Evolutionary conservation across 805 yeast species (phyloP), one percentile per base, ranked within the genome.

Genomic region (Vanderwaltozyma verrucispora): DNA sequence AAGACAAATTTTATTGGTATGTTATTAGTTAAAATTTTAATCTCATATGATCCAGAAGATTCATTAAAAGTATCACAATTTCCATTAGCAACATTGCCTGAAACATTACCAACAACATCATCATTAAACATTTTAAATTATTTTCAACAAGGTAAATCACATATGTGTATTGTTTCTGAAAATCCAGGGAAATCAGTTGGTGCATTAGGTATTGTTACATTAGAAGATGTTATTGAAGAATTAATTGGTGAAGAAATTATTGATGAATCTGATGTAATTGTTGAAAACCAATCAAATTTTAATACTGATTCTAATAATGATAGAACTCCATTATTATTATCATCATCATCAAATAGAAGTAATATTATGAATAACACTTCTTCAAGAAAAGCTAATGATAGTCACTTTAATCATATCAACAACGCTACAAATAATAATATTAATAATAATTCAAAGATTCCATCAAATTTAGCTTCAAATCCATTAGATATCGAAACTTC

Each of bases 151-250:
- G 98, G 98, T 43, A 88, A 87, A 60, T 80, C 95, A 1, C 98
- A 89, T 62, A 89, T 89, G 98, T 89, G 92, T 51, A 78, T 88
- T 27, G 96, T 89, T 8, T 77, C 89, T 45, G 79, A 77, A 40
- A 68, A 69, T 32, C 97, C 97, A 0, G 98, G 98, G 31, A 74
- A 71, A 48, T 71, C 80, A 1, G 68, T 69, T 28, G 96, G 96
- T 16, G 92, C 96, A 1, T 57, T 81, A 24, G 98, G 98, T 46
- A 94, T 89, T 9, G 67, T 89, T 31, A 89, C 98, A 1, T 67
- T 89, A 43, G 98, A 89, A 62, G 98, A 89, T 55, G 96, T 89
- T n/a, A 92, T 89, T 54, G 98, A 89, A 60, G 98, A 89, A 62
- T 70, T 89, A 46, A 89, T 89, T 59, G 98, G 98, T 35, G 97